Base-by-base conservation (phyloP, 768 basidiomycete genomes). In the Boletus pseudopeckii region DNA sequence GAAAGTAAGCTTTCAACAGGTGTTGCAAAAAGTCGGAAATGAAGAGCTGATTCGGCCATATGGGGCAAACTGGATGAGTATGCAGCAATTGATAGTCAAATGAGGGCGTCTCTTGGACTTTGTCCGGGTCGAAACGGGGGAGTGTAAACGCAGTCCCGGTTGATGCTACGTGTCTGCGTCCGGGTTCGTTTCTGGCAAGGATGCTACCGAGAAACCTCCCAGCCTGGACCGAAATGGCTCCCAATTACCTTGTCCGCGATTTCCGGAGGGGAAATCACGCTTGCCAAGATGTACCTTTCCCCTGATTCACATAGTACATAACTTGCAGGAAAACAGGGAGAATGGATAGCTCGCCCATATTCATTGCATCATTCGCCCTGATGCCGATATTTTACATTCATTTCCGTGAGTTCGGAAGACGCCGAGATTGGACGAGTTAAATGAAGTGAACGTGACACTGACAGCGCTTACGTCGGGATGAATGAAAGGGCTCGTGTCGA, bases 401-500 rank as follows among this genome's bases (percentile, higher is more conserved):
- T 56, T 43, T 49, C 50, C 53, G 38, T 11, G 43, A n/a, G 36
- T 33, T 45, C 38, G 45, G 58, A 48, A 15, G 45, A 17, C n/a
- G 5, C 20, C 28, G n/a, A n/a, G 41, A 42, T 55, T 13, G 20
- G 28, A 43, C n/a, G 46, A 43, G 15, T 28, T 28, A 28, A 28
- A 28, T 28, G 28, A 28, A 28, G 28, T 7, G 28, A 28, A 28
- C 28, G 28, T 28, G 28, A 28, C 28, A 9, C 30, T 34, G 24
- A 42, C 1, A 11, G 28, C 47, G 47, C 4, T 44, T 33, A 39
- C 13, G 15, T 50, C 43, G 60, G 48, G 14, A 18, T 18, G n/a
- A 20, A 32, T 24, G 24, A 33, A 14, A 10, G 34, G 17, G 22
- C 26, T 14, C 18, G 26, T n/a, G 26, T n/a, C 42, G 26, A 10